A percentile compares a stretch with the other conserved stretches of the same genome.
Evolutionary conservation across 306 rosid species (phyloP).

Genomic region (Cicer judaicum): DNA sequence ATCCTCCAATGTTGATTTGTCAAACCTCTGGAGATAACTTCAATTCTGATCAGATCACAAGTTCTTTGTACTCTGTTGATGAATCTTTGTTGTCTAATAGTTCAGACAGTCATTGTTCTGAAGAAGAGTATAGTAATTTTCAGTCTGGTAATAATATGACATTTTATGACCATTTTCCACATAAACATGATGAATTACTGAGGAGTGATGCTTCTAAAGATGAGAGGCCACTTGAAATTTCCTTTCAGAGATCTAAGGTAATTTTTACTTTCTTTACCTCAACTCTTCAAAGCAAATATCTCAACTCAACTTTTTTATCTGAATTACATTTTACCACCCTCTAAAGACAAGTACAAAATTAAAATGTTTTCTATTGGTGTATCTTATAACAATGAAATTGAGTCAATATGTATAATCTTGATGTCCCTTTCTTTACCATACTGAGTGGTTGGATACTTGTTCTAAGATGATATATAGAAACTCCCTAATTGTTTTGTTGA

Average conservation of each 20-base stretch:
- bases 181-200: constrained; percentile 24
- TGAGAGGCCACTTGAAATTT: constrained; percentile 39
- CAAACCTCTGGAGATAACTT: constrained; percentile 45
- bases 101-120: constrained; percentile 41
- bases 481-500: no score
- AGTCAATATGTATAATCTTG: no score
- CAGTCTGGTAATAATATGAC: constrained; percentile 28
- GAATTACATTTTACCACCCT: no score
- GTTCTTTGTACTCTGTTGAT: constrained; percentile 43
- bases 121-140: constrained; percentile 25
- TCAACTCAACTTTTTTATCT: no score
- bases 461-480: no score
- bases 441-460: no score
- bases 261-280: background rate
- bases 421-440: no score
- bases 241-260: constrained; percentile 52
- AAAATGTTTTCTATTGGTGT: no score
- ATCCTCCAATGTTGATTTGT: constrained; percentile 23
- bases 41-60: constrained; percentile 32
- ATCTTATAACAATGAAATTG: no score
- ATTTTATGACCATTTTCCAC: constrained; percentile 14
- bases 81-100: constrained; percentile 45
- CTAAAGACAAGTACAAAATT: no score
- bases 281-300: no score
- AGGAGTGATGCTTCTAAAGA: constrained; percentile 40